These are phyloP conservation scores for Leccinum truebloodii DNA, from an alignment of 768 basidiomycete species.

Conservation along the genomic window DNA sequence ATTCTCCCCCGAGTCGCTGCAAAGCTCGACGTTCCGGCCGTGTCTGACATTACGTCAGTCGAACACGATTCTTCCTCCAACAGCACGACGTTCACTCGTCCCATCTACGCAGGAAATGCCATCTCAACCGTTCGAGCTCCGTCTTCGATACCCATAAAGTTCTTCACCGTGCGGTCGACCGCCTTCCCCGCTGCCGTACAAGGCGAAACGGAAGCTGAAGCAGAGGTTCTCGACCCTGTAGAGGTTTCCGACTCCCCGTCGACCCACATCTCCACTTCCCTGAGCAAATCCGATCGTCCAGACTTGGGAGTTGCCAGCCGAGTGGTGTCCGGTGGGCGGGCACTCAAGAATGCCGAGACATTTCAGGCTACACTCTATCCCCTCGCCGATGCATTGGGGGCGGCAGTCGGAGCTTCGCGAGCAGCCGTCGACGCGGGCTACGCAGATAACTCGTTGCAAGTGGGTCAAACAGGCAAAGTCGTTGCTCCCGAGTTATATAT, in stretches of 20 bases:
- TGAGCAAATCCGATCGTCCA: constrained; percentile 90
- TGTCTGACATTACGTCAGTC: constrained; percentile 88
- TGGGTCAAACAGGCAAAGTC: constrained; percentile 99
- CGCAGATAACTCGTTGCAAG: constrained; percentile 95
- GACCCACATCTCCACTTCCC: constrained; percentile 67
- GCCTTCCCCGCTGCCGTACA: constrained; percentile 73
- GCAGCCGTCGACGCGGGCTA: constrained; percentile 99
- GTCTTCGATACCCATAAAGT: constrained; percentile 78
- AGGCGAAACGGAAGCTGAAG: constrained; percentile 54
- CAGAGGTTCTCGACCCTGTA: constrained; percentile 63
- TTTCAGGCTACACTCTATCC: constrained; percentile 86
- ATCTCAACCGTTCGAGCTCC: constrained; percentile 87
- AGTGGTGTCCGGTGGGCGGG: constrained; percentile 93
- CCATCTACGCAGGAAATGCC: constrained; percentile 98
- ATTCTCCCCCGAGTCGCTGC: constrained; percentile 92
- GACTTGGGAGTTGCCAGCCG: constrained; percentile 86
- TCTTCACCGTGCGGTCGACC: constrained; percentile 93
- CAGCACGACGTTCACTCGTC: constrained; percentile 84
- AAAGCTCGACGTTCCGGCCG: constrained; percentile 81
- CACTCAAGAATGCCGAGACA: constrained; percentile 92
- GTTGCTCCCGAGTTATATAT: constrained; percentile 97
- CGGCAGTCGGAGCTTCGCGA: constrained; percentile 96
- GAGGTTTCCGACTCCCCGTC: constrained; percentile 52
- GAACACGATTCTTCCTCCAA: constrained; percentile 69
- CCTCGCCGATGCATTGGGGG: constrained; percentile 89